Base-by-base conservation (phyloP, 2,329 filamentous ascomycete genomes). In the Sarocladiaceae sp. region DNA sequence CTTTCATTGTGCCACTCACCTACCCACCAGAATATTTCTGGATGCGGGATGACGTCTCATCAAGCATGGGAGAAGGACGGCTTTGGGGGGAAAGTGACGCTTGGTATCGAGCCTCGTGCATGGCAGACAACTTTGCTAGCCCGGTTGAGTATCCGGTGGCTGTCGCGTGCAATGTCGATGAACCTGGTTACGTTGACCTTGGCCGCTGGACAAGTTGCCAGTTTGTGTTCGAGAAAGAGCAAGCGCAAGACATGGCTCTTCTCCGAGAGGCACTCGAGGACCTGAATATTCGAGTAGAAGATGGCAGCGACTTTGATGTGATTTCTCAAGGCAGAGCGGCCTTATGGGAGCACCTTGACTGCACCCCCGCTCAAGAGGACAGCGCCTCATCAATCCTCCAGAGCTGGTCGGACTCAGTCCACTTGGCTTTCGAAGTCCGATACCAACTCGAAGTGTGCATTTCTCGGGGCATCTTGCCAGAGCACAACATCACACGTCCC, bases 361-460 rank as follows among this genome's bases (percentile, higher is more conserved):
- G 59, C 20, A 48, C 54, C 1, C 33, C 33, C 2, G 21, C 46
- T 10, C 19, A 37, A 2, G 43, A 39, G 16, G 46, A 7, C 27
- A 32, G 33, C 18, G 18, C 26, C 16, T 7, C 16, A 4, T 10
- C 26, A 13, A 43, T 43, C 26, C 11, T 33, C 5, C 27, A 41
- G 15, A 41, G 32, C 26, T 43, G 26, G 40, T 32, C 26, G 6
- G 40, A 43, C 18, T 11, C 24, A 33, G 43, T 60, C 10, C 54
- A 60, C 23, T 68, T 91, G 3, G 67, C 78, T 0, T 96, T 89
- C 49, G 66, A 80, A 1, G 78, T 95, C 1, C 78, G 88, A 13
- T 98, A 97, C 57, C 89, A 95, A 59, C 75, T 98, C 0, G 91
- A 98, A 60, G 90, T 88, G 0, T 97, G 91, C 58, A 73, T 97